These are phyloP conservation scores for Leptodontidium sp. DNA, from an alignment of 2,329 filamentous ascomycete genomes.

Conservation along the genomic window DNA sequence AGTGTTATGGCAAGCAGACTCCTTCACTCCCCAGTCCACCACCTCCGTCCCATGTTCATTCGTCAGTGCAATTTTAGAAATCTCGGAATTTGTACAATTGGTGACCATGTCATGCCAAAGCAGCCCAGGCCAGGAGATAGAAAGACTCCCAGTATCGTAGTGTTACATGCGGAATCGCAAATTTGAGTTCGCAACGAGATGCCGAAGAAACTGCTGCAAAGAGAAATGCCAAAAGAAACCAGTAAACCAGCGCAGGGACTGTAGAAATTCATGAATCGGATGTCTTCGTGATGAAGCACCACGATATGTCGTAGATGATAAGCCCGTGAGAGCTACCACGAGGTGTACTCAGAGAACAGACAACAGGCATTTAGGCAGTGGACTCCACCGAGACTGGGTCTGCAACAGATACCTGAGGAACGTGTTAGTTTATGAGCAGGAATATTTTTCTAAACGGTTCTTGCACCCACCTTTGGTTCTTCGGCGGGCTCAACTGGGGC, in stretches of 20 bases:
- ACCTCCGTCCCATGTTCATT: conserved; percentile 23
- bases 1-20: conserved; percentile 38
- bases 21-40: conserved; percentile 24
- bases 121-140: conserved; percentile 33
- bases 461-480: conserved; percentile 38
- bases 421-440: not conserved
- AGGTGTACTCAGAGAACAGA: not conserved
- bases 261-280: conserved; percentile 33
- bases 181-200: conserved; percentile 35
- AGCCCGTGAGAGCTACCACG: conserved; percentile 10
- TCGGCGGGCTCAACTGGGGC: conserved; percentile 26
- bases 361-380: conserved; percentile 33
- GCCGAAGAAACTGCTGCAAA: conserved; percentile 28
- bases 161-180: conserved; percentile 45
- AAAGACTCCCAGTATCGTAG: conserved; percentile 42
- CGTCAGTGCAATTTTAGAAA: conserved; percentile 41
- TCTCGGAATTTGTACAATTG: conserved; percentile 44
- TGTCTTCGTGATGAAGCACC: conserved; percentile 29
- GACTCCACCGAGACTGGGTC: conserved; percentile 37
- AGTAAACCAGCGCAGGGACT: conserved; percentile 25
- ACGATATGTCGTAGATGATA: conserved; percentile 18
- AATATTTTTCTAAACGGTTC: too few relatives aligned
- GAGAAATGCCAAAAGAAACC: conserved; percentile 21
- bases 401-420: not conserved
- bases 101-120: conserved; percentile 34